Base-by-base conservation (phyloP, 2,329 filamentous ascomycete species). In the Epichloe hybrida region DNA sequence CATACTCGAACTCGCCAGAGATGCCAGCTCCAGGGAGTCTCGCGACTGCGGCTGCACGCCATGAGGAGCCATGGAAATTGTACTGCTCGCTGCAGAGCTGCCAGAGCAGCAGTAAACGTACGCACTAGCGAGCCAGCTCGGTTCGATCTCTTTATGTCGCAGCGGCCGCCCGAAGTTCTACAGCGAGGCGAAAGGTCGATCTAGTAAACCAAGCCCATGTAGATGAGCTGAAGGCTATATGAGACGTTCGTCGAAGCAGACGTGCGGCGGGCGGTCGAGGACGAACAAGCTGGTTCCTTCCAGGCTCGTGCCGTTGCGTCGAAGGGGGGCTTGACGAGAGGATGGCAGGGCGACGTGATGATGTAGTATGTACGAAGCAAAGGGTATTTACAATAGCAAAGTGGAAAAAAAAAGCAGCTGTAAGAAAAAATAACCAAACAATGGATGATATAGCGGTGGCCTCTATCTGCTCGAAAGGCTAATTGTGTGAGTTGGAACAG, bases 1-100 rank as follows among this genome's bases (percentile, higher is more conserved):
- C 42, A 68, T 62, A 58, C 85, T 88, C 38, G 86, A 90, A 55
- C 88, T 95, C 53, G 91, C 93, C 56, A 98, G 81, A 49, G 90
- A 96, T 54, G 90, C 93, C 52, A 98, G 84, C 73, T 98, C 93
- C 62, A 98, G 81, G 45, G 91, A 97, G 75, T 98, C 93, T 71
- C 93, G 87, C 54, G 80, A 67, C 56, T 71, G 68, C 56, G 69
- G 64, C 56, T 70, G 69, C 51, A 71, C 66, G 31, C 38, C 53
- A 59, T 68, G 64, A 6, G 55, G 53, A 61, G 67, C 63, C 74
- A 75, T 58, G 66, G 65, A 53, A 63, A 67, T 69, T 50, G 34
- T 4, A 4, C 27, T 23, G n/a, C 23, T 17, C 43, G 37, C 37
- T 23, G 5, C 42, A 38, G 20, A 17, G 21, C 39, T 7, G 23